These are phyloP conservation scores for Linaria vulgaris DNA, from an alignment of 257 asterid genomes.

Conservation along the genomic window DNA sequence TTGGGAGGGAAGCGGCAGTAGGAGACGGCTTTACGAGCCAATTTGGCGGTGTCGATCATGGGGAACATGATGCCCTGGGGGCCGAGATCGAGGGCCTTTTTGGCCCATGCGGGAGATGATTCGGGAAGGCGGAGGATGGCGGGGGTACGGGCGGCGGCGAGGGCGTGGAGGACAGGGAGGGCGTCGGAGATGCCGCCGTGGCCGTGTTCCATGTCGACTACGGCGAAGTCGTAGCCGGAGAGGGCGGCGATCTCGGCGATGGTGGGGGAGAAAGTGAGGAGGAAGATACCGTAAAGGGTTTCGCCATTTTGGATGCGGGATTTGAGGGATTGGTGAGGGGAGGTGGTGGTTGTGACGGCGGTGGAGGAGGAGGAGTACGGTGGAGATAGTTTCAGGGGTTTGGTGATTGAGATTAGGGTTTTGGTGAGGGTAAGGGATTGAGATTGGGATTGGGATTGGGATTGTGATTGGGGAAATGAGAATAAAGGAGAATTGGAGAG, in stretches of 20 bases:
- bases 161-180: not conserved
- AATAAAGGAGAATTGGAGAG: too few relatives aligned
- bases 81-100: slow-evolving; percentile 14
- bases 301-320: slow-evolving; percentile 2
- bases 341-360: not conserved
- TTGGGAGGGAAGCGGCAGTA: not conserved
- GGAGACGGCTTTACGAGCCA: slow-evolving; percentile 9
- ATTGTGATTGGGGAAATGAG: not conserved
- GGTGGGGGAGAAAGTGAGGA: slow-evolving; percentile 18
- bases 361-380: not conserved
- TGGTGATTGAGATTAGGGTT: not conserved
- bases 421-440: not conserved
- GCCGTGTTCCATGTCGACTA: slow-evolving; percentile 19
- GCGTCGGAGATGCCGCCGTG: slow-evolving; percentile 10
- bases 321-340: not conserved
- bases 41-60: slow-evolving; percentile 11
- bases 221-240: slow-evolving; percentile 15
- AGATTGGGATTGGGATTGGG: not conserved
- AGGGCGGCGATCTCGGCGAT: slow-evolving; percentile 15
- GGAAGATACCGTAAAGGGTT: slow-evolving; percentile 18
- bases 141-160: not conserved
- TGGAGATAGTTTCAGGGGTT: not conserved
- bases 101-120: slow-evolving; percentile 9
- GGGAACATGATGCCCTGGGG: slow-evolving; percentile 15
- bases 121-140: slow-evolving; percentile 13